Evolutionary conservation across 768 basidiomycete genomes (phyloP).

Genomic region (Suillus tomentosus): DNA sequence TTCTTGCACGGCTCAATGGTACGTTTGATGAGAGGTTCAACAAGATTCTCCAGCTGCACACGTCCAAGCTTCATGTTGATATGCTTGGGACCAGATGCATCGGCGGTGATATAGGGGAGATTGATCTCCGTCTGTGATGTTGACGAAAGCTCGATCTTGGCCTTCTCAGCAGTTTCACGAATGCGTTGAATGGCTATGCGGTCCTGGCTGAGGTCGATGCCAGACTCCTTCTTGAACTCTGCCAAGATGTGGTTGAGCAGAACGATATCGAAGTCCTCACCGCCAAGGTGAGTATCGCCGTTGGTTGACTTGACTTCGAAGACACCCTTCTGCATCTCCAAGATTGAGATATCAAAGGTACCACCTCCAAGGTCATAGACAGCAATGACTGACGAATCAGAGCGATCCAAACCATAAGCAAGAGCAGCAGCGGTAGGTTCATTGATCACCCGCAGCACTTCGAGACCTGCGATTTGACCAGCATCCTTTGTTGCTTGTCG

Average conservation of each 20-base stretch:
- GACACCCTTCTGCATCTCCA: slow-evolving; percentile 99
- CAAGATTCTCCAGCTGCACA: slow-evolving; percentile 88
- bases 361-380: slow-evolving; percentile 99
- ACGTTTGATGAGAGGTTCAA: slow-evolving; percentile 78
- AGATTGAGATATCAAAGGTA: slow-evolving; percentile 98
- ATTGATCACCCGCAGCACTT: slow-evolving; percentile 98
- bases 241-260: slow-evolving; percentile 84
- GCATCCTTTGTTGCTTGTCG: slow-evolving; percentile 98
- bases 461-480: slow-evolving; percentile 95
- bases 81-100: slow-evolving; percentile 93
- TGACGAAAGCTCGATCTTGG: slow-evolving; percentile 97
- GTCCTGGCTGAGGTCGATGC: slow-evolving; percentile 80
- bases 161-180: slow-evolving; percentile 98
- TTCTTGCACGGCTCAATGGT: slow-evolving; percentile 98
- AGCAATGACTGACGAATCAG: slow-evolving; percentile 83
- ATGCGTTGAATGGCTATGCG: slow-evolving; percentile 98
- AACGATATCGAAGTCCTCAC: slow-evolving; percentile 94
- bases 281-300: slow-evolving; percentile 97
- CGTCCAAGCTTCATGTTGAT: slow-evolving; percentile 91
- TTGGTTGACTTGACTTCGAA: slow-evolving; percentile 99
- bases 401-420: slow-evolving; percentile 93
- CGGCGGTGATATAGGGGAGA: slow-evolving; percentile 97
- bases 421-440: slow-evolving; percentile 98
- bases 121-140: slow-evolving; percentile 96
- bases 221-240: slow-evolving; percentile 94